These are phyloP conservation scores for Alternaria sp. DNA, from an alignment of 2,329 filamentous ascomycete species.

Conservation along the genomic window DNA sequence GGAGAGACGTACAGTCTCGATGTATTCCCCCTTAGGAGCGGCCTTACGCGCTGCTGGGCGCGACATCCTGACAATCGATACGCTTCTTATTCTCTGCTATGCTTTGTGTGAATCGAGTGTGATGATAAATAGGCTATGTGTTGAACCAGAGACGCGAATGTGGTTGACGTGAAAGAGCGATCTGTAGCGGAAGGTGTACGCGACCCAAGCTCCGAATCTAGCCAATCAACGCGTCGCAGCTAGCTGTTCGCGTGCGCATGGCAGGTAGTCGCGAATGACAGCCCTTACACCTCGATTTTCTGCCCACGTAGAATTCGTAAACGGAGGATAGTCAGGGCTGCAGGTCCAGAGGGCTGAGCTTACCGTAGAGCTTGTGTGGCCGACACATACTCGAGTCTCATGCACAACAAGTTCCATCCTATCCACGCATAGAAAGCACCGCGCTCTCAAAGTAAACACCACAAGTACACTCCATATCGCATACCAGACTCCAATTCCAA, in stretches of 20 bases:
- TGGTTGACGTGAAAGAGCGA: background rate
- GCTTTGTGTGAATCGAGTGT: background rate
- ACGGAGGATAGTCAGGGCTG: too few species aligned
- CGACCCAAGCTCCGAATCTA: background rate
- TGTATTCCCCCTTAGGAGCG: constrained; percentile 86
- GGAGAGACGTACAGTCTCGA: constrained; percentile 80
- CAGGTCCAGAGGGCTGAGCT: background rate
- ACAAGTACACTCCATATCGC: background rate
- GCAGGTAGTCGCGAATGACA: background rate
- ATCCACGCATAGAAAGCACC: background rate
- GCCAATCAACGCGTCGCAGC: constrained; percentile 5
- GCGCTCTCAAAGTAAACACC: background rate
- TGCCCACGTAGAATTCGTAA: background rate
- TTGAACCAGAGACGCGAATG: background rate
- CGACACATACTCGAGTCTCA: background rate
- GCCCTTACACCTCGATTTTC: background rate
- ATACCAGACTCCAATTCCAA: background rate
- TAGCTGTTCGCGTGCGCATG: background rate
- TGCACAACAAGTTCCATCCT: background rate
- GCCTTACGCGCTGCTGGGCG: constrained; percentile 58
- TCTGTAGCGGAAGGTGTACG: constrained; percentile 3
- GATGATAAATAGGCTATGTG: background rate
- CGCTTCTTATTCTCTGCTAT: background rate
- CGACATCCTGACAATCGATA: constrained; percentile 42
- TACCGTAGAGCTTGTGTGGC: background rate